Conservation (phyloP, 1,139 yeast genomes). For the Geotrichum europaeum region DNA sequence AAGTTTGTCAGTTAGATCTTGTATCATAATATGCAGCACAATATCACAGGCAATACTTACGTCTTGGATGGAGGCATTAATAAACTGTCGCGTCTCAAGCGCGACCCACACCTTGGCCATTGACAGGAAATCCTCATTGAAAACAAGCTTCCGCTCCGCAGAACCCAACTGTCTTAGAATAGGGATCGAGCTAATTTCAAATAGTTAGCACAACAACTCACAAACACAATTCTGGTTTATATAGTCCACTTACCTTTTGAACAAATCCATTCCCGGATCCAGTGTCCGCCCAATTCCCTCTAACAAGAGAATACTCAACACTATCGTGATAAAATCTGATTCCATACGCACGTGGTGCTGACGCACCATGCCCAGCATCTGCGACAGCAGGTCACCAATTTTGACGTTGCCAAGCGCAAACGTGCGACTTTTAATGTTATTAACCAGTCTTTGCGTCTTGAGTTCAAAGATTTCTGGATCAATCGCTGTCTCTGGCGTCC, state of each 20-base stretch:
- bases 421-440: constrained; percentile 75
- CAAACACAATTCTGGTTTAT: constrained; percentile 31
- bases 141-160: constrained; percentile 45
- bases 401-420: constrained; percentile 89
- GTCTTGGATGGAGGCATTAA: constrained; percentile 79
- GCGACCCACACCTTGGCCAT: constrained; percentile 93
- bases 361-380: constrained; percentile 85
- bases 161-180: constrained; percentile 78
- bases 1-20: constrained; percentile 14
- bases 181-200: constrained; percentile 65
- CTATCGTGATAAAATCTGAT: constrained; percentile 90
- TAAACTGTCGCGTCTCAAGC: constrained; percentile 79
- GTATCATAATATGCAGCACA: constrained; percentile 9
- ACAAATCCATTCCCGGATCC: constrained; percentile 86
- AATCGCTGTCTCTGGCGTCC: constrained; percentile 89
- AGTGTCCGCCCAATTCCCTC: constrained; percentile 95
- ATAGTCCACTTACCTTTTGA: constrained; percentile 68
- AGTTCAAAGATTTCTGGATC: constrained; percentile 80
- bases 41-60: constrained; percentile 38
- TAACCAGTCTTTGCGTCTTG: constrained; percentile 78
- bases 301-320: constrained; percentile 77
- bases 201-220: constrained; percentile 16
- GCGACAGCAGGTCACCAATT: constrained; percentile 84
- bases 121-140: constrained; percentile 56
- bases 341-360: constrained; percentile 96